Conservation (phyloP, 106 monocot species). For the Allium sativum region DNA sequence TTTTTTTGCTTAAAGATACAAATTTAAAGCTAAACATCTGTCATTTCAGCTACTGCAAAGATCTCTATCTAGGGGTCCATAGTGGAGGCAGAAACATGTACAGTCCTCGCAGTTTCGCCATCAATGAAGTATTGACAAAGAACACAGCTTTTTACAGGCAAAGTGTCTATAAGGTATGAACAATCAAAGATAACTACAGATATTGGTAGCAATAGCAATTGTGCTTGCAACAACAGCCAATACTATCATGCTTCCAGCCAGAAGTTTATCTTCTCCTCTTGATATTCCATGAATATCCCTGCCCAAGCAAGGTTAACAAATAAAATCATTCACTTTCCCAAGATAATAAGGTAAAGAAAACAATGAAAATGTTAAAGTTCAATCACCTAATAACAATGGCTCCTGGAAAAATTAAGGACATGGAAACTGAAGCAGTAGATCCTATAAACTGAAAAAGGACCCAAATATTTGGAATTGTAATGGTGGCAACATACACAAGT, state of each 20-base stretch:
- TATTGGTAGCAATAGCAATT: slow-evolving; percentile 54
- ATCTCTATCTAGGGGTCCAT: no score
- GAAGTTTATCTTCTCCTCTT: slow-evolving; percentile 33
- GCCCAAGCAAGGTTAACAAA: slow-evolving; percentile 1
- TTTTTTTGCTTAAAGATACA: no score
- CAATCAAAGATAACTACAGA: not conserved
- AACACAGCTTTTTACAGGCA: no score
- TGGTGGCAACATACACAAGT: slow-evolving; percentile 47
- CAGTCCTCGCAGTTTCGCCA: no score
- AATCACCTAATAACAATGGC: slow-evolving; percentile 71
- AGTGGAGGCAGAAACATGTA: no score
- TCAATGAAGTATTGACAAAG: no score
- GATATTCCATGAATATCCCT: slow-evolving; percentile 78
- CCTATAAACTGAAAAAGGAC: slow-evolving; percentile 72
- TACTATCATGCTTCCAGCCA: slow-evolving; percentile 56
- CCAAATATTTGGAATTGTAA: slow-evolving; percentile 88
- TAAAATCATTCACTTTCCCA: not conserved
- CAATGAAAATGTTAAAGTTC: no score
- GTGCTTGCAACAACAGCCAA: slow-evolving; percentile 56
- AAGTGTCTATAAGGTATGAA: no score
- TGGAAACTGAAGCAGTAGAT: slow-evolving; percentile 66
- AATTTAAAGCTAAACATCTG: no score
- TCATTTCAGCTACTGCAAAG: no score
- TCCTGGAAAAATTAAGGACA: slow-evolving; percentile 81
- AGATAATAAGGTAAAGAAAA: not conserved